Conservation (phyloP, 306 rosid species). For the Quercus engelmannii region DNA sequence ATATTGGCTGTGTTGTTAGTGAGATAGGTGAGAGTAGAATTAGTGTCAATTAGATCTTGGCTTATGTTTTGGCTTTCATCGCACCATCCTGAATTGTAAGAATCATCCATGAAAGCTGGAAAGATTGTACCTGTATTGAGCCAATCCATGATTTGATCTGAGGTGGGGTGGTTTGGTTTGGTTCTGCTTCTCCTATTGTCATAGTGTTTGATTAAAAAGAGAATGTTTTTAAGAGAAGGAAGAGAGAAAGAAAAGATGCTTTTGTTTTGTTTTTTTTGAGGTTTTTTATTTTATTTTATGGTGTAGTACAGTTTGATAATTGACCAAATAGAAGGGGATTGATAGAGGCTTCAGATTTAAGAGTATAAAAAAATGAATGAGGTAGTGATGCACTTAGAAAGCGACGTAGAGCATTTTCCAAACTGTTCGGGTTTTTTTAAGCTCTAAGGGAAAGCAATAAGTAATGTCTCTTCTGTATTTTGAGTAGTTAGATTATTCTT, state of each 20-base stretch:
- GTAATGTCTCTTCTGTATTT: too few species aligned
- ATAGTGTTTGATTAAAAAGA: constrained; percentile 26
- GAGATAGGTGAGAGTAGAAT: constrained; percentile 18
- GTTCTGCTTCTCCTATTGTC: constrained; percentile 51
- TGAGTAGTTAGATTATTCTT: too few species aligned
- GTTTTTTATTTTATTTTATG: constrained; percentile 1
- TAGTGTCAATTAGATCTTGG: constrained; percentile 36
- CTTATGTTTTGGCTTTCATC: constrained; percentile 43
- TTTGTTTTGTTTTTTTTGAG: not conserved
- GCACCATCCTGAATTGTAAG: constrained; percentile 57
- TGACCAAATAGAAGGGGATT: constrained; percentile 35
- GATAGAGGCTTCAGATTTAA: constrained; percentile 11
- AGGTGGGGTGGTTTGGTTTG: constrained; percentile 45
- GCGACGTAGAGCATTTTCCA: constrained; percentile 68
- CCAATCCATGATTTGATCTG: constrained; percentile 82
- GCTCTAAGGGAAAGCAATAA: too few species aligned
- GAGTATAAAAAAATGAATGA: constrained; percentile 24
- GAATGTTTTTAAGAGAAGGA: not conserved
- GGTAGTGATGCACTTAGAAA: constrained; percentile 25
- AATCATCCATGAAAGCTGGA: constrained; percentile 70
- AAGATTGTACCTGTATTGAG: constrained; percentile 64
- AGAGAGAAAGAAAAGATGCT: not conserved
- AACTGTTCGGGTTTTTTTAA: constrained; percentile 54
- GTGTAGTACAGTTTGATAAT: constrained; percentile 34
- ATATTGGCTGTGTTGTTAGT: constrained; percentile 23